Conservation (phyloP, 225 moss, liverwort and hornwort species). For the Climacium dendroides region DNA sequence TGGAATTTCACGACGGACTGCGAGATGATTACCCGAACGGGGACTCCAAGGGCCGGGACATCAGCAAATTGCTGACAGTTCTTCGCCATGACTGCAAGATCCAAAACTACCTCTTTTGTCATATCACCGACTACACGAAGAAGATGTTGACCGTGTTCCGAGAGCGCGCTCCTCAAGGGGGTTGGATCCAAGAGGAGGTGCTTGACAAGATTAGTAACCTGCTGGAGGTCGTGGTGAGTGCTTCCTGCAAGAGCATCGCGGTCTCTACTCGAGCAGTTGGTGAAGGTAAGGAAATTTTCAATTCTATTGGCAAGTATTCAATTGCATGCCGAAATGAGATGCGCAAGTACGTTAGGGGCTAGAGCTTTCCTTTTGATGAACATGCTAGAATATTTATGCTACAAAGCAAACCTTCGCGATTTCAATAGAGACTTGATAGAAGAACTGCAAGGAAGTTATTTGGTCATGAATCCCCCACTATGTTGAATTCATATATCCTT, state of each 20-base stretch:
- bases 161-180: neutral
- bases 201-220: slow-evolving; percentile 30
- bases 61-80: neutral
- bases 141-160: slow-evolving; percentile 43
- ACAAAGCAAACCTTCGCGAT: neutral
- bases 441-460: neutral
- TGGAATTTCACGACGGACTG: neutral
- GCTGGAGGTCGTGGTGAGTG: neutral
- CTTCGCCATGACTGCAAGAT: neutral
- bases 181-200: slow-evolving; percentile 46
- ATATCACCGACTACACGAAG: neutral
- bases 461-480: neutral
- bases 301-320: rapidly evolving
- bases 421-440: neutral
- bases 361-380: neutral
- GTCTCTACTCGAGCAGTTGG: neutral
- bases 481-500: neutral
- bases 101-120: neutral
- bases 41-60: neutral
- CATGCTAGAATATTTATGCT: no score
- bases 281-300: neutral
- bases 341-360: neutral
- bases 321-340: neutral
- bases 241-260: neutral
- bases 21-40: rapidly evolving